Conservation (phyloP, 805 yeast genomes). For the Kodamaea laetipori region DNA sequence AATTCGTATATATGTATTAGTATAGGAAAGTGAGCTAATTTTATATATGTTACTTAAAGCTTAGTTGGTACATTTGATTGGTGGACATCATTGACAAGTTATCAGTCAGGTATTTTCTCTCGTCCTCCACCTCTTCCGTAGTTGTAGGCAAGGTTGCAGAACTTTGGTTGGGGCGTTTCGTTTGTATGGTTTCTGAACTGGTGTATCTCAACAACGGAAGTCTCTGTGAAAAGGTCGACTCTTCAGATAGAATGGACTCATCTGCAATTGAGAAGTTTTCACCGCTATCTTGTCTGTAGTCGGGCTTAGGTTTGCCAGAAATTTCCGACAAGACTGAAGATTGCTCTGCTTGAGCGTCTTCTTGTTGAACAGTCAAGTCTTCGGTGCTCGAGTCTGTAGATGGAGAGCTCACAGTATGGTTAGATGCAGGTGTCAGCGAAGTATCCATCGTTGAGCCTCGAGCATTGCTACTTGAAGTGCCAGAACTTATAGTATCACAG, state of each 20-base stretch:
- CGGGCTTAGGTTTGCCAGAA: not conserved
- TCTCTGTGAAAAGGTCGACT: constrained; percentile 26
- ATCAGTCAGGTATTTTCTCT: constrained; percentile 25
- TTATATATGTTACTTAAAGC: not conserved
- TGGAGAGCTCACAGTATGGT: not conserved
- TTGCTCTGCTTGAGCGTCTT: not conserved
- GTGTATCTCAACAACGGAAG: constrained; percentile 29
- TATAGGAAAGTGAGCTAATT: constrained; percentile 5
- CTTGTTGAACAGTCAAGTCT: constrained; percentile 1
- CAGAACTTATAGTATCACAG: constrained; percentile 5
- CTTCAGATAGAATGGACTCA: constrained; percentile 17
- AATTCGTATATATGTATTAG: not conserved
- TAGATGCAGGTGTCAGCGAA: not conserved
- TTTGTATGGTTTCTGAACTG: constrained; percentile 20
- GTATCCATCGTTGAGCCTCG: constrained; percentile 3
- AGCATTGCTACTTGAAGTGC: not conserved
- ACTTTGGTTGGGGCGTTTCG: constrained; percentile 6
- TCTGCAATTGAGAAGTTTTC: not conserved
- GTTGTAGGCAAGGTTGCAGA: constrained; percentile 6
- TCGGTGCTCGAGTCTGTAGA: not conserved
- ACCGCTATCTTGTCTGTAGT: not conserved
- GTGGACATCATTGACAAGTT: constrained; percentile 25
- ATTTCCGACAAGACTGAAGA: not conserved
- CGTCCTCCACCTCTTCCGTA: constrained; percentile 7
- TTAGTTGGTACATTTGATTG: constrained; percentile 5